A percentile compares a stretch with the other conserved stretches of the same genome.
phyloP scores from a whole-genome alignment of 1,284 basidiomycete genomes.

The Fomes fomentarius region DNA sequence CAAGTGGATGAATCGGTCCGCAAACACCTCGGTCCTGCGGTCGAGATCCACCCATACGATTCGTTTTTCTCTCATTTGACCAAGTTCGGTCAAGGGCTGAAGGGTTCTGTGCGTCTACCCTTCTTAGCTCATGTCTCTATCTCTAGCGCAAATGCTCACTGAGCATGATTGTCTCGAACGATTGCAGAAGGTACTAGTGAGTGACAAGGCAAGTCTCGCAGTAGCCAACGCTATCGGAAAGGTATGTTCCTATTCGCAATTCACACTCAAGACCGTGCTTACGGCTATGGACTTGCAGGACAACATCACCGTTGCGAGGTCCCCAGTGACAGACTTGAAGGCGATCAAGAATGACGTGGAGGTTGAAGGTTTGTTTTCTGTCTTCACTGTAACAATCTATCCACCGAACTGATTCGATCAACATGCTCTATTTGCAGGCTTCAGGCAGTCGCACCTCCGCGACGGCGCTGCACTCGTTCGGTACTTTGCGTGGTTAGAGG shows the following conservation, averaged over 20 bases:
- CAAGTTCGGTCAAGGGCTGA: slow-evolving; percentile 50
- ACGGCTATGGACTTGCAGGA: slow-evolving; percentile 32
- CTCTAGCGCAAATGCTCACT: neutral
- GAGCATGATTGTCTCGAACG: too few relatives aligned
- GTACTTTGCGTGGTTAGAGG: slow-evolving; percentile 96
- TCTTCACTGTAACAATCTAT: neutral
- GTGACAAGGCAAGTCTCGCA: slow-evolving; percentile 78
- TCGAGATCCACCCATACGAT: slow-evolving; percentile 76
- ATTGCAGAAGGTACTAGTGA: slow-evolving; percentile 63
- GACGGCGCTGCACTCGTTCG: slow-evolving; percentile 88
- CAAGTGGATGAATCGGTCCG: slow-evolving; percentile 65
- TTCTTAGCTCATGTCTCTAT: neutral
- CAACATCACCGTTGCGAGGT: slow-evolving; percentile 64
- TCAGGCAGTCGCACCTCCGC: slow-evolving; percentile 86
- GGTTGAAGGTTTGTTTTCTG: slow-evolving; percentile 41
- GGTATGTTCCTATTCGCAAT: too few relatives aligned
- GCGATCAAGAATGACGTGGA: slow-evolving; percentile 90
- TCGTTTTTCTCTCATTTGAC: slow-evolving; percentile 67
- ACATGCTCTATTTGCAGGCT: slow-evolving; percentile 68
- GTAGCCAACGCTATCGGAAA: slow-evolving; percentile 77
- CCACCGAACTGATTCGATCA: neutral
- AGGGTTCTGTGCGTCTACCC: slow-evolving; percentile 42
- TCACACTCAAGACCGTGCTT: too few relatives aligned
- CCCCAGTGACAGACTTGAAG: slow-evolving; percentile 84
- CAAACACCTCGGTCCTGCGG: slow-evolving; percentile 60